Evolutionary conservation across 1,139 yeast species (phyloP).

Genomic region (Taphrina betulina): DNA sequence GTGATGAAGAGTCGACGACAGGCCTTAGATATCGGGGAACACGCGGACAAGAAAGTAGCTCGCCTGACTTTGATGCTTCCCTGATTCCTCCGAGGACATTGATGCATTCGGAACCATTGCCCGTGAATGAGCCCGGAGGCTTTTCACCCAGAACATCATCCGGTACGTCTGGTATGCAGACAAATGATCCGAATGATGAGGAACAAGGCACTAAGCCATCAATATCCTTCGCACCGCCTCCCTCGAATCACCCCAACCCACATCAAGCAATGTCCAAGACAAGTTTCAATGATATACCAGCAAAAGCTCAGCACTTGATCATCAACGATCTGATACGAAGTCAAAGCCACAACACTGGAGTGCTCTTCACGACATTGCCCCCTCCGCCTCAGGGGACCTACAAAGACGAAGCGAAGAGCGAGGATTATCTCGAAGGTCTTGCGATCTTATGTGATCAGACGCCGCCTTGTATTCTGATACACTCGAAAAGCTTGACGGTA

Average conservation of each 20-base stretch:
- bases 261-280: background rate
- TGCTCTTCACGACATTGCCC: conserved; percentile 85
- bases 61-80: conserved; percentile 15
- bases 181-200: conserved; percentile 3
- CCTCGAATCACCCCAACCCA: conserved; percentile 8
- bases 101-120: background rate
- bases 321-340: conserved; percentile 78
- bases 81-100: background rate
- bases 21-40: background rate
- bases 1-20: conserved; percentile 7
- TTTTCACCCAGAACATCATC: too few relatives aligned
- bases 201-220: background rate
- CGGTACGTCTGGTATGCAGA: background rate
- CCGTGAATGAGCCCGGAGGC: background rate
- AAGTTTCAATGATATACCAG: conserved; percentile 81
- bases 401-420: conserved; percentile 61
- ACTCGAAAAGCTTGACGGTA: conserved; percentile 91
- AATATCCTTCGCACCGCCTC: conserved; percentile 18
- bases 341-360: conserved; percentile 59
- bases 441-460: conserved; percentile 77
- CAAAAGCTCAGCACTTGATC: conserved; percentile 84
- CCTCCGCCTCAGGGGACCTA: conserved; percentile 84
- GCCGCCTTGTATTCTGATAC: conserved; percentile 77
- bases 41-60: background rate
- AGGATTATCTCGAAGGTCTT: conserved; percentile 71